Evolutionary conservation across 116 monocot genomes (phyloP), one percentile per base, ranked within the genome.

Genomic region (Dioscorea cayenensis): DNA sequence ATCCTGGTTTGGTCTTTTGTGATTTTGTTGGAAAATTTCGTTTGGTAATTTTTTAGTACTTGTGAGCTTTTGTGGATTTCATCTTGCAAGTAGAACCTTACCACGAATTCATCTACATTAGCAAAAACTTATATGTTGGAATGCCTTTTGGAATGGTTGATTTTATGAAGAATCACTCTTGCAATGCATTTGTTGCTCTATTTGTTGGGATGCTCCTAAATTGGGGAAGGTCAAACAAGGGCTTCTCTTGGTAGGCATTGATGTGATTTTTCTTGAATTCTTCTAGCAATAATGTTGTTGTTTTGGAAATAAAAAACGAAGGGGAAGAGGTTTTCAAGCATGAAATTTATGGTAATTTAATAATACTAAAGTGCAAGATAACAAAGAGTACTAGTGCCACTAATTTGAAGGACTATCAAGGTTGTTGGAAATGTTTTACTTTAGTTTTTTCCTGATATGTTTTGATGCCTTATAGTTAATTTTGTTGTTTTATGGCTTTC

Each of bases 251-350:
- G n/a, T n/a, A 21, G 14, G 20, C n/a, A 73, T 23, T 65, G 18
- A 65, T 51, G 4, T 74, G 20, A 52, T 14, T 20, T 65, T 7
- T 72, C 16, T 60, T 72, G 14, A 23, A 17, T 18, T 19, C 6
- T 68, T 16, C 22, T 73, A 83, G 36, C 83, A 97, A 93, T 66
- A 90, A 88, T 88, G 93, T 93, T 61, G 20, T 73, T 76, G 77
- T 97, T 71, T 28, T 71, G 52, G 86, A 97, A 66, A 77, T 97
- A 20, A 90, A 92, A 66, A 97, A 97, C 79, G 70, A 76, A 65
- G 97, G 97, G 36, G 89, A 82, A 58, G 97, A 97, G 77, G 90
- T 90, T 61, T 97, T 90, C 73, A 88, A 90, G 83, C 88, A 71
- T 49, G 90, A 97, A 22, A 51, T 35, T 14, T 97, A 97, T 66